These are phyloP conservation scores for Meyerozyma guilliermondii DNA, from an alignment of 1,139 yeast genomes.

Conservation along the genomic window DNA sequence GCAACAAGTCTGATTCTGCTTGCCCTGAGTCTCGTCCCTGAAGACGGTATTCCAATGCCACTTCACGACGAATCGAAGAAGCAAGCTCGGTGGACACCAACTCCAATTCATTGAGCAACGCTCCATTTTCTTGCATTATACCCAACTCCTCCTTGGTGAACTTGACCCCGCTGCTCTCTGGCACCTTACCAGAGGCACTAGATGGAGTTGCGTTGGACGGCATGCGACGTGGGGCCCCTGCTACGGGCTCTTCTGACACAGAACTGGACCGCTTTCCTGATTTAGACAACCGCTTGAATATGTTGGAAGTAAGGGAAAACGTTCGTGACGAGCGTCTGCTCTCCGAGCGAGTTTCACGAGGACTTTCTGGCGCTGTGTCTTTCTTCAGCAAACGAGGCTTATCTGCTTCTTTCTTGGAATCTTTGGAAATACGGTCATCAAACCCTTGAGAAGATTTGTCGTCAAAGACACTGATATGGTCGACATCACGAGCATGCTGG, in stretches of 20 bases:
- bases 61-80: constrained; percentile 62
- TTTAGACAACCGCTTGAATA: constrained; percentile 32
- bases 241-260: constrained; percentile 10
- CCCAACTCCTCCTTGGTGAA: constrained; percentile 60
- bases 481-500: background rate
- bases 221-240: background rate
- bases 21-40: constrained; percentile 10
- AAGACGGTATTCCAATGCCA: constrained; percentile 49
- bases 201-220: constrained; percentile 4
- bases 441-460: constrained; percentile 3
- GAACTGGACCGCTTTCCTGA: constrained; percentile 16
- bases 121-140: constrained; percentile 53
- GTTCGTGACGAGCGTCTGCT: constrained; percentile 19
- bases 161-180: constrained; percentile 11
- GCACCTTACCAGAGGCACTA: constrained; percentile 3
- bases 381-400: background rate
- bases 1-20: constrained; percentile 9
- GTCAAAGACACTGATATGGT: background rate
- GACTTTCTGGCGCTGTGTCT: constrained; percentile 3
- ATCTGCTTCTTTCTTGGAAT: background rate
- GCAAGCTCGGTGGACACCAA: constrained; percentile 69
- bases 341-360: constrained; percentile 1
- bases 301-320: constrained; percentile 22
- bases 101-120: constrained; percentile 57
- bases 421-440: background rate